phyloP scores from a whole-genome alignment of 2,329 filamentous ascomycete genomes.

The Sclerotinia glacialis region DNA sequence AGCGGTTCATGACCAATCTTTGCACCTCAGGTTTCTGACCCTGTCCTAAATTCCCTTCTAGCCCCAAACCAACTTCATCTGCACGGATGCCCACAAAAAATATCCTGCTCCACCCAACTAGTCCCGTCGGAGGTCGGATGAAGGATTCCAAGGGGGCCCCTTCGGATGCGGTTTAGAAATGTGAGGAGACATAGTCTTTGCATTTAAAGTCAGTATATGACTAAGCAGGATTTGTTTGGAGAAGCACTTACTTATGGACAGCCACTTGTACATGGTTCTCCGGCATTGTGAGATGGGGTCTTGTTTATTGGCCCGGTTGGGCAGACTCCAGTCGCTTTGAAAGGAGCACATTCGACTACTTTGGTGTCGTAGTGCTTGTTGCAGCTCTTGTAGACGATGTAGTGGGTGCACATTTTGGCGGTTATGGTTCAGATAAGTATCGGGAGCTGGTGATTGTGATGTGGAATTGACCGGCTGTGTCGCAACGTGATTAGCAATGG shows the following conservation, averaged over 20 bases:
- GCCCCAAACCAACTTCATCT: constrained; percentile 14
- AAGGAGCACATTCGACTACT: not conserved
- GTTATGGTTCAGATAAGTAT: not conserved
- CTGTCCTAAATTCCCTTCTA: constrained; percentile 7
- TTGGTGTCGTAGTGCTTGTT: not conserved
- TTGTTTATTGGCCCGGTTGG: not conserved
- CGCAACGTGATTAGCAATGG: constrained; percentile 6
- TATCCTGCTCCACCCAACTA: constrained; percentile 17
- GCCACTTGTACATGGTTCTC: constrained; percentile 13
- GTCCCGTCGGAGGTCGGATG: constrained; percentile 10
- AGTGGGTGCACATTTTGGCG: constrained; percentile 18
- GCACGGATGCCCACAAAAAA: constrained; percentile 14
- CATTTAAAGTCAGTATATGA: not conserved
- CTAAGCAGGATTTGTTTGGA: not conserved
- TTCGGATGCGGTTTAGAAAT: constrained; percentile 16
- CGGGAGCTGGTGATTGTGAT: not conserved
- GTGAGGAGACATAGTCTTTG: constrained; percentile 4
- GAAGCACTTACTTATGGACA: constrained; percentile 22
- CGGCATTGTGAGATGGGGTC: not conserved
- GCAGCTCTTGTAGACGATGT: constrained; percentile 14
- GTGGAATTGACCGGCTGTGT: constrained; percentile 4
- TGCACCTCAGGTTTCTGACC: not conserved
- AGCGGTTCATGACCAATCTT: constrained; percentile 16
- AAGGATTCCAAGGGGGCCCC: constrained; percentile 7
- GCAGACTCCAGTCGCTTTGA: constrained; percentile 10